Conservation (phyloP, 2,329 filamentous ascomycete species). For the Graphilbum ipis-grandicollis region DNA sequence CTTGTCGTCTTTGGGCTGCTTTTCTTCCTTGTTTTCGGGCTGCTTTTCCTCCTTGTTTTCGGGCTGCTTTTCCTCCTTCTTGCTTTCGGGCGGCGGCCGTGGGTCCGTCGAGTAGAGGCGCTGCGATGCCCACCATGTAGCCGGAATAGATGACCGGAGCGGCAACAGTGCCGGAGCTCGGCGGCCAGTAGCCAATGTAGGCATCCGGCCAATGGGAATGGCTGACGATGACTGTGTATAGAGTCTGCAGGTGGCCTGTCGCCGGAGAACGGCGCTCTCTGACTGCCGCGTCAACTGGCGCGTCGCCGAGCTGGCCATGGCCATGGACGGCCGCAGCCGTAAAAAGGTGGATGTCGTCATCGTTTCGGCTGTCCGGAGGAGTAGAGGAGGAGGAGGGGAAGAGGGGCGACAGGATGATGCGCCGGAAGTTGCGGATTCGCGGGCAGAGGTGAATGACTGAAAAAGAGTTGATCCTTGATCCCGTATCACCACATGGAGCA, state of each 20-base stretch:
- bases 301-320: neutral
- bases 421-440: neutral
- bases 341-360: constrained; percentile 1
- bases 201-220: no score
- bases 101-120: constrained; percentile 6
- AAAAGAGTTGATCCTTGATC: no score
- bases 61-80: neutral
- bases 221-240: no score
- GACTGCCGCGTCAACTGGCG: neutral
- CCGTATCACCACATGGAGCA: neutral
- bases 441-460: neutral
- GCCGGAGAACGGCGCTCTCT: neutral
- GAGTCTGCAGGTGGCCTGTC: no score
- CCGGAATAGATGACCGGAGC: no score
- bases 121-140: no score
- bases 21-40: neutral
- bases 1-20: neutral
- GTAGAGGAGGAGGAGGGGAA: no score
- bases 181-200: no score
- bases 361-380: neutral
- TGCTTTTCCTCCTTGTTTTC: constrained; percentile 6
- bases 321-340: constrained; percentile 1
- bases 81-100: constrained; percentile 1
- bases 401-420: neutral
- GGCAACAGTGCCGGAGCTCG: no score